phyloP scores from a whole-genome alignment of 352 stramenopile genomes.

The Phytophthora boehmeriae region DNA sequence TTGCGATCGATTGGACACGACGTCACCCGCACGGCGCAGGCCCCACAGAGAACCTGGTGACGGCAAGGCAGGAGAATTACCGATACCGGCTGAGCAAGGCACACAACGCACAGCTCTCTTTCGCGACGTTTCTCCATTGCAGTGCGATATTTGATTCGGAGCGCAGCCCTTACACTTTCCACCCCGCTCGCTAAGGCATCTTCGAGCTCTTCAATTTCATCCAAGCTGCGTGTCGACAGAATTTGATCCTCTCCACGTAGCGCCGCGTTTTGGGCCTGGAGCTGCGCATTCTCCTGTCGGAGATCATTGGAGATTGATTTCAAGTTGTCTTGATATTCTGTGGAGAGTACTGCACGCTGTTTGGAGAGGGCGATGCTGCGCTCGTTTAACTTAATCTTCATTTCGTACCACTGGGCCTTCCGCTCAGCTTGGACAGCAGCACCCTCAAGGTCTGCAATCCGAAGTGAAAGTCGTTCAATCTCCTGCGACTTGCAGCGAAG shows the following conservation, averaged over 20 bases:
- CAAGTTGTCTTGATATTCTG: conserved; percentile 42
- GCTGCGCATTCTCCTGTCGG: conserved; percentile 26
- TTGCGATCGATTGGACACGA: conserved; percentile 66
- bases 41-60: conserved; percentile 66
- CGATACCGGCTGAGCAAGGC: conserved; percentile 46
- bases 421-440: conserved; percentile 21
- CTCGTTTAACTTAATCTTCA: conserved; percentile 34
- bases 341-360: conserved; percentile 28
- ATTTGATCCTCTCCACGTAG: conserved; percentile 25
- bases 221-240: conserved; percentile 34
- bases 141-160: conserved; percentile 37
- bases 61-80: conserved; percentile 65
- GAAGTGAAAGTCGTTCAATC: conserved; percentile 43
- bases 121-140: conserved; percentile 23
- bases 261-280: conserved; percentile 23
- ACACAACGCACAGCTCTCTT: conserved; percentile 57
- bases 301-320: conserved; percentile 31
- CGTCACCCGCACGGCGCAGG: conserved; percentile 54
- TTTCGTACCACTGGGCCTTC: conserved; percentile 25
- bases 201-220: conserved; percentile 56
- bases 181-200: conserved; percentile 29
- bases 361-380: conserved; percentile 43
- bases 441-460: conserved; percentile 28
- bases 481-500: conserved; percentile 50
- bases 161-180: conserved; percentile 32